Evolutionary conservation across 345 rosid species (phyloP).

Genomic region (Limnanthes douglasii): DNA sequence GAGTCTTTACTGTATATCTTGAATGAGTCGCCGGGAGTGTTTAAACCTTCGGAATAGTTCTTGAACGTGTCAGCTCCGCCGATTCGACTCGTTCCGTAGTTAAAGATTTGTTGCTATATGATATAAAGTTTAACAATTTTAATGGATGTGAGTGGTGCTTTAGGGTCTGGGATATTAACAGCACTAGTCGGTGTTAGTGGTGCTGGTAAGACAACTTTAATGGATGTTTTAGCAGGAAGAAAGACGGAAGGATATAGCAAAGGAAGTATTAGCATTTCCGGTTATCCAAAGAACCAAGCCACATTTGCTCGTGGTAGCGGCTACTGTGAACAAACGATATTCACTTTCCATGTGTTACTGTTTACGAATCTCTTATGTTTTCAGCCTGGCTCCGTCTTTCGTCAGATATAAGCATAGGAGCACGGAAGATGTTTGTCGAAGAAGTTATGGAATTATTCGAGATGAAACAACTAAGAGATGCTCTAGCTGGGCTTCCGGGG

Average conservation of each 20-base stretch:
- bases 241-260: conserved; percentile 71
- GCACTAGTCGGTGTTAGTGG: conserved; percentile 92
- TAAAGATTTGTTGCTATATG: no score
- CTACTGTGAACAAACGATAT: conserved; percentile 87
- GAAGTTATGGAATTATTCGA: conserved; percentile 94
- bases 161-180: conserved; percentile 71
- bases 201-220: conserved; percentile 90
- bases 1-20: no score
- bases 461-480: conserved; percentile 48
- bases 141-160: conserved; percentile 60
- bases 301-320: conserved; percentile 85
- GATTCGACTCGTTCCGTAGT: no score
- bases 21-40: no score
- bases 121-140: no score
- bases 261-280: conserved; percentile 61
- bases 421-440: conserved; percentile 79
- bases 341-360: conserved; percentile 84
- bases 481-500: conserved; percentile 86
- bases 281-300: conserved; percentile 76
- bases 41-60: no score
- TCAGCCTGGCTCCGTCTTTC: conserved; percentile 96
- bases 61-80: no score
- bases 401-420: conserved; percentile 28
- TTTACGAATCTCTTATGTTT: conserved; percentile 66
- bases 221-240: conserved; percentile 92